Percentiles rank a stretch among this genome's conserved stretches.
phyloP scores from a whole-genome alignment of 208 protist species.

The Leishmania aethiopica region DNA sequence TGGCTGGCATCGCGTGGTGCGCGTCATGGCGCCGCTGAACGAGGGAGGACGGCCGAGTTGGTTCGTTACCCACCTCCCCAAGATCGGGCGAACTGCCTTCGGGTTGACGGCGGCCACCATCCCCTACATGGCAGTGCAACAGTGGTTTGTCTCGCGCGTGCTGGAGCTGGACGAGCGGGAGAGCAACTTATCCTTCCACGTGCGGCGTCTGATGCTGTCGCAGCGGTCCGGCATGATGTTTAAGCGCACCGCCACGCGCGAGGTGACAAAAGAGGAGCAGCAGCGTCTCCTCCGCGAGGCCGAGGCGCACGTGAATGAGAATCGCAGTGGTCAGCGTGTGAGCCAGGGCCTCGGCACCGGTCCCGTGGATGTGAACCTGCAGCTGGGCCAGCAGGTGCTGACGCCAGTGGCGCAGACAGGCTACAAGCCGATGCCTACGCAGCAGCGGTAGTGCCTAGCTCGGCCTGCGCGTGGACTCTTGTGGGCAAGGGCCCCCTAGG shows the following conservation, averaged over 20 bases:
- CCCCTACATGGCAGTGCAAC: slow-evolving; percentile 77
- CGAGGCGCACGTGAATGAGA: slow-evolving; percentile 62
- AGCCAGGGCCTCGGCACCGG: slow-evolving; percentile 47
- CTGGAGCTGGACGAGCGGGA: slow-evolving; percentile 71
- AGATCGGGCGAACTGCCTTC: slow-evolving; percentile 59
- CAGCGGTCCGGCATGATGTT: slow-evolving; percentile 88
- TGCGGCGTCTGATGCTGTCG: slow-evolving; percentile 73
- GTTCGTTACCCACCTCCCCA: slow-evolving; percentile 39
- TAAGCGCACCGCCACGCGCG: slow-evolving; percentile 79
- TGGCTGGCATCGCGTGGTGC: slow-evolving; percentile 69
- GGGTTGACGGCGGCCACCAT: slow-evolving; percentile 59
- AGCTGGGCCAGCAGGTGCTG: slow-evolving; percentile 69
- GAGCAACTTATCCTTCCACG: slow-evolving; percentile 76
- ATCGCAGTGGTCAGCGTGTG: slow-evolving; percentile 66
- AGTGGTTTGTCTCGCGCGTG: slow-evolving; percentile 77
- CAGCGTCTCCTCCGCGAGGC: slow-evolving; percentile 68
- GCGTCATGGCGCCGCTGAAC: slow-evolving; percentile 44
- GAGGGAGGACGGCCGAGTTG: slow-evolving; percentile 16
- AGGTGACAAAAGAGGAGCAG: slow-evolving; percentile 87
- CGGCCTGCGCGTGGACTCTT: neutral
- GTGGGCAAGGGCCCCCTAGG: neutral
- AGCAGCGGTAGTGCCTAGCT: slow-evolving; percentile 4
- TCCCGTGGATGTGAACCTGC: slow-evolving; percentile 75
- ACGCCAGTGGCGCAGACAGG: slow-evolving; percentile 78
- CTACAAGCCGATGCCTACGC: slow-evolving; percentile 74